Conservation (phyloP, 2,329 filamentous ascomycete species). For the Lachnellula occidentalis region DNA sequence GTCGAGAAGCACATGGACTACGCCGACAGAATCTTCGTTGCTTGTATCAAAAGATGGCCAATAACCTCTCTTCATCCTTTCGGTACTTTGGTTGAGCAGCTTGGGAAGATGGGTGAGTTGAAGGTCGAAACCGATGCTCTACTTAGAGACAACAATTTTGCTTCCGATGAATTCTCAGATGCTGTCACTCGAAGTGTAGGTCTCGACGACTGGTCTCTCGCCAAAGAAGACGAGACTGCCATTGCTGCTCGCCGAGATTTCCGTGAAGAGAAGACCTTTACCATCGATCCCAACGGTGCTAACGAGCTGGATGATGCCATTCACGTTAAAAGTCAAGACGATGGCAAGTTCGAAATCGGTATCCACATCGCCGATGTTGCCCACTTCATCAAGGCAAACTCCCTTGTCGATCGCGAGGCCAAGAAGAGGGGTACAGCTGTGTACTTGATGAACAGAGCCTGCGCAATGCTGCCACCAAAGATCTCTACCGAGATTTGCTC, state of each 20-base stretch:
- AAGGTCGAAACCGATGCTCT: slow-evolving; percentile 98
- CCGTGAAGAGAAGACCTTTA: slow-evolving; percentile 82
- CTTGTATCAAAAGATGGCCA: slow-evolving; percentile 98
- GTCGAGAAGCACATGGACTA: slow-evolving; percentile 98
- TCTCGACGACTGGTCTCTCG: slow-evolving; percentile 84
- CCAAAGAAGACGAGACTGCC: slow-evolving; percentile 72
- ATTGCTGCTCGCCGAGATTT: slow-evolving; percentile 80
- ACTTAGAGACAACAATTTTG: slow-evolving; percentile 97
- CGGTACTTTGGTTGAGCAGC: slow-evolving; percentile 92
- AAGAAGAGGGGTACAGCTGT: slow-evolving; percentile 97
- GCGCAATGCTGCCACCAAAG: slow-evolving; percentile 84
- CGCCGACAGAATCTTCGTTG: slow-evolving; percentile 95
- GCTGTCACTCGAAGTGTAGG: slow-evolving; percentile 90
- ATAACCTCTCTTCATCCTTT: slow-evolving; percentile 99
- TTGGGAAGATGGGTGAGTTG: slow-evolving; percentile 94
- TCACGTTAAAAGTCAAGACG: slow-evolving; percentile 77
- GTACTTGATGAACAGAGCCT: slow-evolving; percentile 77
- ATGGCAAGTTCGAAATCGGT: slow-evolving; percentile 89
- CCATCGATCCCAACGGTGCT: slow-evolving; percentile 82
- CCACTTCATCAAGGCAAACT: slow-evolving; percentile 95
- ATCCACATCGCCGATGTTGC: slow-evolving; percentile 93
- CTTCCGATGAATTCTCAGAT: slow-evolving; percentile 94
- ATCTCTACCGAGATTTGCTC: slow-evolving; percentile 85
- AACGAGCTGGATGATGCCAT: slow-evolving; percentile 88
- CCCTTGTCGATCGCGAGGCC: slow-evolving; percentile 90